Evolutionary conservation across 768 basidiomycete species (phyloP), one percentile per base, ranked within the genome.

Genomic region (Pseudohyphozyma bogoriensis): DNA sequence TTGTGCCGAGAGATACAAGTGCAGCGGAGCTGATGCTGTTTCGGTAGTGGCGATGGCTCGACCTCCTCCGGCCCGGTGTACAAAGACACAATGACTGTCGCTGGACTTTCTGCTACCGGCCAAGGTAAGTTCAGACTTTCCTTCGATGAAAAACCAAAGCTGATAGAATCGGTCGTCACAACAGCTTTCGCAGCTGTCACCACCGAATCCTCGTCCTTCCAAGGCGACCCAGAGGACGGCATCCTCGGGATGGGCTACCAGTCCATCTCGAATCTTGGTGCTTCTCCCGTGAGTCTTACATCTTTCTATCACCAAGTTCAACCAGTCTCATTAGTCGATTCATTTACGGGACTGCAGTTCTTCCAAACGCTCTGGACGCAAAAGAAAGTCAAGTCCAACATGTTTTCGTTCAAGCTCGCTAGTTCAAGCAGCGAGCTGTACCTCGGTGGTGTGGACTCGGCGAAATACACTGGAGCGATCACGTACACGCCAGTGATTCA

Each of bases 191-290:
- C 79, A 15, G 73, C 76, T n/a, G 78, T 79, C 20, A 72, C 66
- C 15, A 28, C 42, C 26, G 55, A 63, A 24, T 64, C 60, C 2
- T 11, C 44, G 6, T 50, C 53, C 37, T 63, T 68, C 42, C 32
- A 33, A 11, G 47, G 37, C 31, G 63, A 62, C 28, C 58, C 60
- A 1, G 49, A 63, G 33, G 69, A 68, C 49, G 68, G 68, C 6
- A 58, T 71, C 18, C 40, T 68, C 55, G 69, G 55, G 24, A 62
- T 69, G 60, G 67, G 55, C 26, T 68, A 56, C 60, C 61, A 56
- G 36, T 83, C 83, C 62, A 75, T 77, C 29, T 77, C 83, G 67
- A 76, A 77, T 50, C 68, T 80, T 47, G 68, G 77, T n/a, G n/a
- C n/a, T n/a, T n/a, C n/a, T n/a, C n/a, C n/a, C n/a, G n/a, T n/a